Conservation (phyloP, 1,139 yeast genomes). For the Spencermartinsiella ligniputridi region DNA sequence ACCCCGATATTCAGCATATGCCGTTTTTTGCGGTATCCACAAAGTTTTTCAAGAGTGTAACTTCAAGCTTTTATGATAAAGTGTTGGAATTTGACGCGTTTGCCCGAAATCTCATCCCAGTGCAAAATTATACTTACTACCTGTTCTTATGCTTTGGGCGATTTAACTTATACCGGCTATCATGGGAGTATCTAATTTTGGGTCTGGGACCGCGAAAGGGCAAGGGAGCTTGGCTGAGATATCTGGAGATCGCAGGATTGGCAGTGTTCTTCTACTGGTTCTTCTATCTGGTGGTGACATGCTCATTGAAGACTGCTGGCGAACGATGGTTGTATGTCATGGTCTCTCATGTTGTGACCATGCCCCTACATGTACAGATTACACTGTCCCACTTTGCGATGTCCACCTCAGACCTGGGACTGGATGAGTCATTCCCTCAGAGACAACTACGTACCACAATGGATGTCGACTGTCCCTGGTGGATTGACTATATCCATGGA, state of each 20-base stretch:
- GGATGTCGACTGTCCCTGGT: slow-evolving; percentile 93
- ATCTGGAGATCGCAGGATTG: slow-evolving; percentile 69
- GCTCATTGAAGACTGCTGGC: slow-evolving; percentile 47
- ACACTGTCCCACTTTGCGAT: slow-evolving; percentile 88
- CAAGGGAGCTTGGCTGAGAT: slow-evolving; percentile 81
- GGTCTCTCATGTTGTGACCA: slow-evolving; percentile 75
- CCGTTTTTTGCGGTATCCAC: slow-evolving; percentile 88
- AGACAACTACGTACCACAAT: slow-evolving; percentile 85
- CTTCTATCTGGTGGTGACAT: slow-evolving; percentile 58
- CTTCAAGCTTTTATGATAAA: slow-evolving; percentile 75
- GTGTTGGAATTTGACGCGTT: slow-evolving; percentile 60
- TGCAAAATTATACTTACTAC: slow-evolving; percentile 71
- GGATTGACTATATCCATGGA: slow-evolving; percentile 89
- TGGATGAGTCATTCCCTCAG: slow-evolving; percentile 74
- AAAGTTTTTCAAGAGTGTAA: slow-evolving; percentile 59
- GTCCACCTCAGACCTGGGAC: slow-evolving; percentile 85
- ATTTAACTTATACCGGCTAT: slow-evolving; percentile 74
- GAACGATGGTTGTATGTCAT: slow-evolving; percentile 56
- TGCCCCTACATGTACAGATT: slow-evolving; percentile 90
- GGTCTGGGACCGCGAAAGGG: slow-evolving; percentile 81
- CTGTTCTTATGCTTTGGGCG: slow-evolving; percentile 80
- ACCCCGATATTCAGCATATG: slow-evolving; percentile 89
- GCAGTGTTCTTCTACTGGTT: slow-evolving; percentile 71
- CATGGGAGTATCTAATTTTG: slow-evolving; percentile 67
- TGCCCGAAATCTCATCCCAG: slow-evolving; percentile 53